Percentiles rank a stretch among this genome's conserved stretches.
Conservation (phyloP, 2,329 filamentous ascomycete species). For the Diaporthe ilicicola region DNA sequence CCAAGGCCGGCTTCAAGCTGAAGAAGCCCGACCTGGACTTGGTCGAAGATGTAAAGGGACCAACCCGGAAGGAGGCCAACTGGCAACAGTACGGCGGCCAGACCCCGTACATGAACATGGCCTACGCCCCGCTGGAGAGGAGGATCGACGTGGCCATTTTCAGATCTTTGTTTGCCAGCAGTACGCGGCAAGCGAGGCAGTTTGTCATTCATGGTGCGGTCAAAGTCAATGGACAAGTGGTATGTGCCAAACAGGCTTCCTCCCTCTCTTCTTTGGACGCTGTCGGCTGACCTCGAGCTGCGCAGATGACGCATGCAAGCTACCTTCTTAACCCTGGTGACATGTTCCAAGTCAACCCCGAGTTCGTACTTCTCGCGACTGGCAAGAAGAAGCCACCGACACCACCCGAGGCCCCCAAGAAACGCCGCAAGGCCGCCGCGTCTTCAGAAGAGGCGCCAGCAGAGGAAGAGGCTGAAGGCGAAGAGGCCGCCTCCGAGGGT, state of each 20-base stretch:
- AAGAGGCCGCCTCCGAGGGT: slow-evolving; percentile 38
- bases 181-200: slow-evolving; percentile 89
- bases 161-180: slow-evolving; percentile 92
- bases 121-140: slow-evolving; percentile 89
- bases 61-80: slow-evolving; percentile 31
- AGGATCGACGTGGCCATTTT: slow-evolving; percentile 95
- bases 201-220: slow-evolving; percentile 94
- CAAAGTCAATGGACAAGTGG: slow-evolving; percentile 96
- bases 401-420: slow-evolving; percentile 28
- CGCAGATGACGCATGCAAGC: slow-evolving; percentile 87
- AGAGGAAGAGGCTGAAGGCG: slow-evolving; percentile 33
- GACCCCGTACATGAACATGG: slow-evolving; percentile 97
- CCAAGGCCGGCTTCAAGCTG: slow-evolving; percentile 22
- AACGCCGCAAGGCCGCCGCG: slow-evolving; percentile 41
- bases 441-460: slow-evolving; percentile 33
- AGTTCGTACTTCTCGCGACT: slow-evolving; percentile 88
- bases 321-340: slow-evolving; percentile 97
- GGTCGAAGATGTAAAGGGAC: slow-evolving; percentile 7
- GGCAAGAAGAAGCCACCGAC: slow-evolving; percentile 70
- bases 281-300: slow-evolving; percentile 12
- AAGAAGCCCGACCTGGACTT: slow-evolving; percentile 8
- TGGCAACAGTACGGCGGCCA: slow-evolving; percentile 45
- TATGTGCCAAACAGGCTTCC: slow-evolving; percentile 47
- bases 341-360: slow-evolving; percentile 94
- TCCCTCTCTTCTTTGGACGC: neutral